Evolutionary conservation across 1,139 yeast species (phyloP), one percentile per base, ranked within the genome.

Genomic region (Yamadazyma diddensiae): DNA sequence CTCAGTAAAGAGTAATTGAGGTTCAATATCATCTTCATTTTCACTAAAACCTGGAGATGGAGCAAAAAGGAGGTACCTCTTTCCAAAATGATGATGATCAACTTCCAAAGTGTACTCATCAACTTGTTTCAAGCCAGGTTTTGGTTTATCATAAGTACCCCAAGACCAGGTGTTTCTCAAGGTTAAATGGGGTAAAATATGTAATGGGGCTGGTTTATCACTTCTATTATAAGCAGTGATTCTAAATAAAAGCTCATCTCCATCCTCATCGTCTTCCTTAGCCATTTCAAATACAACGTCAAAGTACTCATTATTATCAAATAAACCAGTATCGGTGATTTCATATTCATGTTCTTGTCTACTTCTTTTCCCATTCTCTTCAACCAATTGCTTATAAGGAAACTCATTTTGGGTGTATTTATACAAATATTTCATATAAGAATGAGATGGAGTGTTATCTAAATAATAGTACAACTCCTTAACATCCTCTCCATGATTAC

Each of bases 401-500:
- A 77, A 90, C 59, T 78, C 77, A 29, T 70, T 65, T 46, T 87
- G 95, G 14, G 97, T 96, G 54, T 90, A 90, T 65, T 90, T 90
- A 73, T 90, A 90, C 41, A 87, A 69, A 48, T 83, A 87, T 64
- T 90, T 88, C 87, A 87, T 85, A 64, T 88, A 90, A 23, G 95
- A 81, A 59, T 90, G 97, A 8, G 95, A 75, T 5, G 97, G 97
- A 3, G 95, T 83, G 57, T 87, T 88, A 60, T 90, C 97, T 42
- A 90, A 70, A 48, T 86, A 84, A 57, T 86, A 90, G 53, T 86
- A 73, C 57, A 86, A 88, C 37, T 70, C 76, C 62, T 86, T 86
- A 41, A 86, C 95, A 56, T 90, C 97, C 53, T 90, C 97, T 36
- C 97, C 97, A 55, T 90, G 97, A 55, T 90, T 90, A 4, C 95